Conservation (phyloP, 75 land plant genomes). For the Azolla pinnata region DNA sequence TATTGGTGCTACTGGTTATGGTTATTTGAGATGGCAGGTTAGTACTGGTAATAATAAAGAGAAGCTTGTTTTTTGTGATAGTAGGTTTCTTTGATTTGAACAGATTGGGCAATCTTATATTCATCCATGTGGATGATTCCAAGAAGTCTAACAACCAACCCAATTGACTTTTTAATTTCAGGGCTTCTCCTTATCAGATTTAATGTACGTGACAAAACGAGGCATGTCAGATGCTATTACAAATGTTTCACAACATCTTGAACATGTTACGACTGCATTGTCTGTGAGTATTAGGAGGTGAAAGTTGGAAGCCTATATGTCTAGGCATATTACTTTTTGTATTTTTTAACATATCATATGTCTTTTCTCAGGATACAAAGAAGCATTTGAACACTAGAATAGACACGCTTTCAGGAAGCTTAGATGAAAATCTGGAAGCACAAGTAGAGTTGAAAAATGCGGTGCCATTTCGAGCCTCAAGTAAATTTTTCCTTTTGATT, state of each 20-base stretch:
- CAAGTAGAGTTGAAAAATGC: conserved; percentile 15
- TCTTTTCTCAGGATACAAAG: conserved; percentile 19
- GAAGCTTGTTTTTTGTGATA: no score
- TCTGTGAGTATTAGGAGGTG: background rate
- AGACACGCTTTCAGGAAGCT: conserved; percentile 12
- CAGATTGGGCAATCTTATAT: no score
- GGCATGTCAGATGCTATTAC: conserved; percentile 31
- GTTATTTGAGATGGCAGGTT: conserved; percentile 82
- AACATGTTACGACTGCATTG: conserved; percentile 24
- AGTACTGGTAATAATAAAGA: conserved; percentile 1
- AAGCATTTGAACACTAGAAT: conserved; percentile 21
- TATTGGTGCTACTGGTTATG: conserved; percentile 62
- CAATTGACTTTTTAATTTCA: no score
- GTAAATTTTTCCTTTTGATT: no score
- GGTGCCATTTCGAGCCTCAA: background rate
- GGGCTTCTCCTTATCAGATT: conserved; percentile 23
- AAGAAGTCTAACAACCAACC: no score
- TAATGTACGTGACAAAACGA: conserved; percentile 33
- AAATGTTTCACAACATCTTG: conserved; percentile 27
- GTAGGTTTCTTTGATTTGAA: no score
- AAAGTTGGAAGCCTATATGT: background rate
- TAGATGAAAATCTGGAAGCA: conserved; percentile 20
- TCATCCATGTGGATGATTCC: background rate
- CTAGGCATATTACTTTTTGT: background rate
- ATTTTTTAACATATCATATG: background rate